Base-by-base conservation (phyloP, 179 eudicot genomes). In the Beta corolliflora region DNA sequence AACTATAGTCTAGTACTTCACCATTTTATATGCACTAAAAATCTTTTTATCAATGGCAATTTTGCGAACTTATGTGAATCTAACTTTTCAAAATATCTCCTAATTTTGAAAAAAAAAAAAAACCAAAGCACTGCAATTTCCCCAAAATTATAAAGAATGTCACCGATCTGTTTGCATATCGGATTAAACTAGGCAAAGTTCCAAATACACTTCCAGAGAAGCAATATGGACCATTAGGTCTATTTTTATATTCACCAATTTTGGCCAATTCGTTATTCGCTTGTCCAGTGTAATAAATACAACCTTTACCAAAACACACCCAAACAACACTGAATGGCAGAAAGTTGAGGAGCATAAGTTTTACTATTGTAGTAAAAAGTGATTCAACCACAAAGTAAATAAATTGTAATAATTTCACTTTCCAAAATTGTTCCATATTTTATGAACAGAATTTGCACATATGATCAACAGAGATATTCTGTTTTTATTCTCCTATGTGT, bases 371-470 rank as follows among this genome's bases (percentile, higher is more conserved):
- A 75, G 50, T 75, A 75, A 56, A 75, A 77, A 50, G 16, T 68
- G 13, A 12, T 31, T 52, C 63, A 36, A 75, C 25, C 19, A 68
- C 79, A 61, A 15, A 2, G 14, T 12, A 71, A 61, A 64, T 52
- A 31, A 61, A 63, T 53, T 77, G 52, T 10, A 52, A 52, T 80
- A 58, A 72, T 78, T 82, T 65, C 72, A 82, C 4, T 48, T 71
- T 21, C 77, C 77, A 82, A 82, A 82, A 82, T 48, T 72, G 77
- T 72, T 72, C 75, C 81, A 70, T 48, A 41, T 55, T 81, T 69
- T 81, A 81, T 81, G 15, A 68, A 76, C 80, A 81, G 52, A 76
- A 69, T 77, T 61, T 82, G 54, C 73, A 71, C 81, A 77, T 36
- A 36, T 31, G 9, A 78, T 25, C 5, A 67, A 50, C 18, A 16